Evolutionary conservation across 164 flowering plant species (phyloP).

Genomic region (Sextonia rubra): DNA sequence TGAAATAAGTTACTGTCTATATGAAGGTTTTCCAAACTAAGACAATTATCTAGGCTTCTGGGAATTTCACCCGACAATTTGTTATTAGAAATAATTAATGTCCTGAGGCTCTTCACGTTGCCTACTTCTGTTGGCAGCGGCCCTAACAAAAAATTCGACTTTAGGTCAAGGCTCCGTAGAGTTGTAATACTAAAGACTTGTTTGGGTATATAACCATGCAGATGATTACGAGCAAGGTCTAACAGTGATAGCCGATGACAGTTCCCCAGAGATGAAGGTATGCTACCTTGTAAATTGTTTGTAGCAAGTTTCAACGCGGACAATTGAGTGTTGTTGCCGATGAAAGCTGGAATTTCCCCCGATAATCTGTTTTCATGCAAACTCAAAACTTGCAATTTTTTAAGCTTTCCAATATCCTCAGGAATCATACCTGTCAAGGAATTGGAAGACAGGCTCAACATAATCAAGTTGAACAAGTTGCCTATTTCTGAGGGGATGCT

Average conservation of each 20-base stretch:
- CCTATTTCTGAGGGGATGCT: conserved; percentile 21
- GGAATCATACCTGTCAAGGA: conserved; percentile 12
- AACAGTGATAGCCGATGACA: background rate
- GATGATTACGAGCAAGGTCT: background rate
- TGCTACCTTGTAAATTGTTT: conserved; percentile 8
- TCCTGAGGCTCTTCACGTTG: background rate
- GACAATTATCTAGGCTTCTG: conserved; percentile 2
- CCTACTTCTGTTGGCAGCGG: background rate
- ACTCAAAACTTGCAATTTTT: background rate
- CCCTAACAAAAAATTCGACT: background rate
- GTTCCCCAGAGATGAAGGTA: conserved; percentile 11
- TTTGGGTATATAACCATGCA: background rate
- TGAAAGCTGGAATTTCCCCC: conserved; percentile 13
- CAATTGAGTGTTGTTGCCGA: conserved; percentile 9
- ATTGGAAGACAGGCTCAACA: background rate
- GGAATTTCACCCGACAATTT: conserved; percentile 10
- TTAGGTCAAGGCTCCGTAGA: background rate
- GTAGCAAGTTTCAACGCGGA: background rate
- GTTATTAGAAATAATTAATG: background rate
- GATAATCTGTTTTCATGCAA: conserved; percentile 4
- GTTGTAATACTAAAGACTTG: background rate
- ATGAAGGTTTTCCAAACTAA: background rate
- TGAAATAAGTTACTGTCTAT: conserved; percentile 8
- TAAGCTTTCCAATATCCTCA: conserved; percentile 10
- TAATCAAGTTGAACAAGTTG: background rate